phyloP scores from a whole-genome alignment of 768 basidiomycete genomes.

The Termitomyces sp. region DNA sequence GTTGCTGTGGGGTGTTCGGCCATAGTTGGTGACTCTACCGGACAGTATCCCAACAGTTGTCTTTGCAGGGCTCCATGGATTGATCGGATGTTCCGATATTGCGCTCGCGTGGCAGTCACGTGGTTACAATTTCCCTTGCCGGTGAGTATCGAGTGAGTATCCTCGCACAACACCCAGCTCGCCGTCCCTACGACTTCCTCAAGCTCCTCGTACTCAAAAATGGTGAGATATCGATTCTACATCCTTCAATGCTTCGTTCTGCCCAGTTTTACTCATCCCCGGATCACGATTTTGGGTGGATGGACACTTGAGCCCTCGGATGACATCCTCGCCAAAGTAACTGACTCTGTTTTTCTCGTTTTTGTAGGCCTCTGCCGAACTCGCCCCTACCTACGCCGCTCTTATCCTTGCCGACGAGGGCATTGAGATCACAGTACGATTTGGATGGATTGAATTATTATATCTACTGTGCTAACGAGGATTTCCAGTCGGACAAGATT shows the following conservation, averaged over 20 bases:
- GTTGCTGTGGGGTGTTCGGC: conserved; percentile 69
- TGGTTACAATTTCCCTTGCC: conserved; percentile 2
- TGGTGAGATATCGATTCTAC: conserved; percentile 12
- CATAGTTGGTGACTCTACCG: conserved; percentile 20
- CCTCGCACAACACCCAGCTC: too few relatives aligned
- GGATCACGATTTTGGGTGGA: conserved; percentile 10
- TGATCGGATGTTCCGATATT: not conserved
- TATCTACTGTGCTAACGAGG: not conserved
- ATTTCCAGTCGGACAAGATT: conserved; percentile 83
- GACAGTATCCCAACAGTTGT: too few relatives aligned
- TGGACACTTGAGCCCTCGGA: conserved; percentile 10
- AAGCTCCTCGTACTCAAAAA: conserved; percentile 12
- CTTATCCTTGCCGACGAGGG: conserved; percentile 98
- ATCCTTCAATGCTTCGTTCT: too few relatives aligned
- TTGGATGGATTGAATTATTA: not conserved
- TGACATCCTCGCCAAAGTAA: conserved; percentile 7
- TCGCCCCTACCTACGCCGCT: conserved; percentile 93
- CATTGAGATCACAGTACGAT: conserved; percentile 92
- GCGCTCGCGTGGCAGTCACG: conserved; percentile 11
- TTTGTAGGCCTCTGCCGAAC: conserved; percentile 54
- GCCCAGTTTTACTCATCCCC: not conserved
- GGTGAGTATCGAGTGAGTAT: too few relatives aligned
- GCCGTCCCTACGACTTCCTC: conserved; percentile 8
- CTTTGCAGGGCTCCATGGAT: too few relatives aligned
- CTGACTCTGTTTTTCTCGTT: not conserved